phyloP scores from a whole-genome alignment of 495 filamentous ascomycete species.

The Massariosphaeria phaeospora region DNA sequence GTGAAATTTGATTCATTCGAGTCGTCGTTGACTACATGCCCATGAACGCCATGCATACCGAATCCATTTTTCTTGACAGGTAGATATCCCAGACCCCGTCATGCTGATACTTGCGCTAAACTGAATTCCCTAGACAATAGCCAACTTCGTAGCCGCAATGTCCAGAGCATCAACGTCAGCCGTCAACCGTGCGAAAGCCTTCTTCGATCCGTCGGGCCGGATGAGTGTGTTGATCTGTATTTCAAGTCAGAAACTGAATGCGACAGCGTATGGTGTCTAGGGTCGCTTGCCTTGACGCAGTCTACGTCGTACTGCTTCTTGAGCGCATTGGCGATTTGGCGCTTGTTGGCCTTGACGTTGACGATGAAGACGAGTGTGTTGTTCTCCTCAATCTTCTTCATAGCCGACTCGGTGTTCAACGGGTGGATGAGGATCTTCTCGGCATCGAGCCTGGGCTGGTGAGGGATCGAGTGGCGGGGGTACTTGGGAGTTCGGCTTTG shows the following conservation, averaged over 20 bases:
- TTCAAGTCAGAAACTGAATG: no score
- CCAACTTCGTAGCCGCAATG: conserved; percentile 97
- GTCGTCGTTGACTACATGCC: conserved; percentile 20
- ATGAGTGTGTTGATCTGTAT: conserved; percentile 99
- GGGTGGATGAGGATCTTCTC: conserved; percentile 48
- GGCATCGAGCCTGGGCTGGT: conserved; percentile 85
- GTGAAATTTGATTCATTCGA: conserved; percentile 21
- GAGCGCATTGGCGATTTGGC: conserved; percentile 95
- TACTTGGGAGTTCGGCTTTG: conserved; percentile 77
- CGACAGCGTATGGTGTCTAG: no score
- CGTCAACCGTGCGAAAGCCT: conserved; percentile 93
- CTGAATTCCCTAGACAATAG: conserved; percentile 68
- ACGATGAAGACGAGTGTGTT: conserved; percentile 99
- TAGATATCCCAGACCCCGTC: conserved; percentile 4
- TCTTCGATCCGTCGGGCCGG: conserved; percentile 95
- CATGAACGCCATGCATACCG: conserved; percentile 30
- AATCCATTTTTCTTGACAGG: conserved; percentile 1
- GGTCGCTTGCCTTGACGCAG: no score
- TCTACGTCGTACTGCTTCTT: conserved; percentile 99
- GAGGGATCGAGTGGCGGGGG: conserved; percentile 89
- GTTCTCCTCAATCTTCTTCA: conserved; percentile 99
- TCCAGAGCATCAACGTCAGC: conserved; percentile 96
- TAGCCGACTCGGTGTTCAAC: conserved; percentile 96
- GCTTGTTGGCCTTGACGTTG: conserved; percentile 95
- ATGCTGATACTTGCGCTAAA: conserved; percentile 1